Conservation (phyloP, 345 rosid species). For the Salix koriyanagi region DNA sequence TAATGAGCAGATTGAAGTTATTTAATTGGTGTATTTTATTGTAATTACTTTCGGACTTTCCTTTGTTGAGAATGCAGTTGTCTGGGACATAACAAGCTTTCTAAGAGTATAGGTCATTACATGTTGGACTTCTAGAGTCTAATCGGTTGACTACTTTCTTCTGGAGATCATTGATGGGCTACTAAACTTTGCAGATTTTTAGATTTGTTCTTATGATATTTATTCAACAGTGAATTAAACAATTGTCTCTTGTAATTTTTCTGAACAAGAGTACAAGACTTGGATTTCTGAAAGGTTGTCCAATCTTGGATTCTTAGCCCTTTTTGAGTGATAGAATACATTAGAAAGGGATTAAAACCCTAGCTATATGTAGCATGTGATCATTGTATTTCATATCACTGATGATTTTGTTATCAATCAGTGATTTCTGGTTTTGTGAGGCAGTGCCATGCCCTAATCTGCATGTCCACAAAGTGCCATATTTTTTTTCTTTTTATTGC, state of each 20-base stretch:
- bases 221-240: too few species aligned
- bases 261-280: background rate
- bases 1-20: background rate
- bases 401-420: background rate
- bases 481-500: background rate
- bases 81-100: background rate
- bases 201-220: background rate
- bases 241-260: background rate
- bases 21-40: background rate
- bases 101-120: background rate
- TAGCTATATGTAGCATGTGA: background rate
- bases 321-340: background rate
- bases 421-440: background rate
- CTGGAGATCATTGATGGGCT: background rate
- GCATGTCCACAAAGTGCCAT: background rate
- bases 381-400: background rate
- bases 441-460: background rate
- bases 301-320: background rate
- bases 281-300: background rate
- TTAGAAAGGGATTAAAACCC: background rate
- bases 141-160: background rate
- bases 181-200: background rate
- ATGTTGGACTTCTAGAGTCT: background rate
- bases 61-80: background rate
- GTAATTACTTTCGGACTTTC: background rate